These are phyloP conservation scores for Cutaneotrichosporon sp. DNA, from an alignment of 1,284 basidiomycete genomes.

Conservation along the genomic window DNA sequence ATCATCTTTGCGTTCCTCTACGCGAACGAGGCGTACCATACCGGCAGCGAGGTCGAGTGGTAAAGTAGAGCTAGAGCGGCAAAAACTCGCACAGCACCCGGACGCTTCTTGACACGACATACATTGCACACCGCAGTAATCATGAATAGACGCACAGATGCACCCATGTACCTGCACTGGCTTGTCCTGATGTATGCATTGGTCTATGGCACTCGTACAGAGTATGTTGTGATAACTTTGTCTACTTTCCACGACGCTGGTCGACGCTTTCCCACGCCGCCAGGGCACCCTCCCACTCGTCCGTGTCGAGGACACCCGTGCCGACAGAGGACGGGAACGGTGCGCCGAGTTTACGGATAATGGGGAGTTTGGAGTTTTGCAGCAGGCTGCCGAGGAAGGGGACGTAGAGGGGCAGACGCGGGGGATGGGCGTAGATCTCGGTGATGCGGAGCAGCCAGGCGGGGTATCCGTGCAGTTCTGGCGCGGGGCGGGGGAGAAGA, in stretches of 20 bases:
- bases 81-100: background rate
- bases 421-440: conserved; percentile 36
- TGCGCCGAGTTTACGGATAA: conserved; percentile 17
- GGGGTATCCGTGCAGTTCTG: conserved; percentile 37
- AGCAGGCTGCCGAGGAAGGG: conserved; percentile 16
- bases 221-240: too few relatives aligned
- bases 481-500: conserved; percentile 29
- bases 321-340: conserved; percentile 9
- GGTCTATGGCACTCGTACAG: too few relatives aligned
- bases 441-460: conserved; percentile 37
- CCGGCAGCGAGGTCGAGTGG: conserved; percentile 10
- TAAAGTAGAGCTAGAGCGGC: too few relatives aligned
- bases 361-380: conserved; percentile 15
- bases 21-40: conserved; percentile 59
- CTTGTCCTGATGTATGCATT: too few relatives aligned
- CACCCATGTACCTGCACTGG: too few relatives aligned
- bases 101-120: background rate
- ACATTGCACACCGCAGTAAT: background rate
- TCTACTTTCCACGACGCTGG: conserved; percentile 22
- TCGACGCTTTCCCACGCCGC: conserved; percentile 23
- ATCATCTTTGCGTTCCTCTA: conserved; percentile 74
- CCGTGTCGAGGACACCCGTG: conserved; percentile 12
- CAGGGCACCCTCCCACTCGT: conserved; percentile 22
- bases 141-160: too few relatives aligned
- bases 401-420: conserved; percentile 24